Evolutionary conservation across 2,329 filamentous ascomycete species (phyloP).

Genomic region (Colletotrichum incanum): DNA sequence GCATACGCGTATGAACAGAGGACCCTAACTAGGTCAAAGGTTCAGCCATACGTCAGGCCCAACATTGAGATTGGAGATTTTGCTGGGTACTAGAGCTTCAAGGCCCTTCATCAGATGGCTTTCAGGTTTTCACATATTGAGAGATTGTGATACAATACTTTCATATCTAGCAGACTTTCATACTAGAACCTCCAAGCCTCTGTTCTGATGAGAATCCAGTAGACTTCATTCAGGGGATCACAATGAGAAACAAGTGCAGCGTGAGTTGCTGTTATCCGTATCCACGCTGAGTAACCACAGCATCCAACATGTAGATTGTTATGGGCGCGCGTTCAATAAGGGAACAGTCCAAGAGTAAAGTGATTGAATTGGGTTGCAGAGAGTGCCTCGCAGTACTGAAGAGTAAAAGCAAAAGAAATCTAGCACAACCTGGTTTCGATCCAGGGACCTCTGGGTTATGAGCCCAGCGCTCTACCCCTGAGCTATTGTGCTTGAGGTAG

Average conservation of each 20-base stretch:
- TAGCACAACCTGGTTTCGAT: slow-evolving; percentile 44
- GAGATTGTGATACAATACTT: not conserved
- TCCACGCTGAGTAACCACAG: not conserved
- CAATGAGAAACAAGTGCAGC: no score
- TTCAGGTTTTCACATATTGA: not conserved
- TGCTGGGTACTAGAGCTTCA: slow-evolving; percentile 24
- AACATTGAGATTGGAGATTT: slow-evolving; percentile 52
- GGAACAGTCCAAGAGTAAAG: not conserved
- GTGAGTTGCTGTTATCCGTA: no score
- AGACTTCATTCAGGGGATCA: not conserved
- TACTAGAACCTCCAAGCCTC: not conserved
- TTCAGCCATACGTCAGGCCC: slow-evolving; percentile 51
- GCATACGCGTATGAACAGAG: slow-evolving; percentile 80
- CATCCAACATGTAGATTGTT: no score
- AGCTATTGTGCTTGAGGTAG: slow-evolving; percentile 35
- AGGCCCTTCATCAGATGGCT: not conserved
- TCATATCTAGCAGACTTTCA: not conserved
- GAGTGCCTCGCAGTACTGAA: not conserved
- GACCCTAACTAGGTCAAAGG: slow-evolving; percentile 53
- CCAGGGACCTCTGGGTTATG: slow-evolving; percentile 44
- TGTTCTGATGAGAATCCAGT: not conserved
- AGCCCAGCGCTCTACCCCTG: slow-evolving; percentile 44
- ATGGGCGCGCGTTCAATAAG: no score
- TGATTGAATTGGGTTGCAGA: no score
- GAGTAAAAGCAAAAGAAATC: not conserved